A percentile compares a stretch with the other conserved stretches of the same genome.
phyloP scores from a whole-genome alignment of 768 basidiomycete genomes.

The Tephrocybe rancida region DNA sequence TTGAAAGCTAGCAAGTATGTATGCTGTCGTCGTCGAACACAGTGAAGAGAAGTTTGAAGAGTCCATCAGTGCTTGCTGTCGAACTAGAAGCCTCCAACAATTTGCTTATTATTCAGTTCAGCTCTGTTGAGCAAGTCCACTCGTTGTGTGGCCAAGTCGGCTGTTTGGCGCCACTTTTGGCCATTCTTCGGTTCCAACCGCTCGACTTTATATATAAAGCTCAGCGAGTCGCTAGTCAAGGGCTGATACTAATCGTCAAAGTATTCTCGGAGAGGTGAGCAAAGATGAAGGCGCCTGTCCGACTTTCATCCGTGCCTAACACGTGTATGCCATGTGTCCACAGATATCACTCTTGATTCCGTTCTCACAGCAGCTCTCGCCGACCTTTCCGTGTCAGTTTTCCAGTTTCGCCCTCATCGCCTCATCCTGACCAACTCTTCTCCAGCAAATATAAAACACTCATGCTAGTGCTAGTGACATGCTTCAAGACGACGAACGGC shows the following conservation, averaged over 20 bases:
- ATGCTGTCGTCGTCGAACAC: too few relatives aligned
- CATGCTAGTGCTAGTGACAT: slow-evolving; percentile 17
- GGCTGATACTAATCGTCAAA: too few relatives aligned
- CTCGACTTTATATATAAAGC: too few relatives aligned
- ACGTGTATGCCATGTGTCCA: slow-evolving; percentile 42
- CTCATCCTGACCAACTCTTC: neutral
- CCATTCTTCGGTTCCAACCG: slow-evolving; percentile 10
- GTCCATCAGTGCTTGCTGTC: too few relatives aligned
- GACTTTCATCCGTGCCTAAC: slow-evolving; percentile 40
- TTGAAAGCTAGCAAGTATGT: neutral
- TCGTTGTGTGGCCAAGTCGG: too few relatives aligned
- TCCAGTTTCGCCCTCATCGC: neutral
- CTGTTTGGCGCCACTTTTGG: too few relatives aligned
- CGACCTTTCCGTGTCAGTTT: slow-evolving; percentile 30
- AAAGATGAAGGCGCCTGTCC: slow-evolving; percentile 13
- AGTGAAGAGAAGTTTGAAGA: too few relatives aligned
- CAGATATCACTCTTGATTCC: slow-evolving; percentile 44
- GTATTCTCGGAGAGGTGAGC: slow-evolving; percentile 36
- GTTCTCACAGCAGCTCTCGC: slow-evolving; percentile 39
- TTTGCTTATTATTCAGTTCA: too few relatives aligned
- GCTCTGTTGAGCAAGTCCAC: too few relatives aligned
- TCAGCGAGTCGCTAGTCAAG: too few relatives aligned
- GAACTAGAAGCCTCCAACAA: too few relatives aligned
- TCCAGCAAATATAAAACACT: slow-evolving; percentile 5
- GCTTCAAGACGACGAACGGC: slow-evolving; percentile 37